Conservation (phyloP, 345 rosid genomes). For the Hibiscus tridactylites region DNA sequence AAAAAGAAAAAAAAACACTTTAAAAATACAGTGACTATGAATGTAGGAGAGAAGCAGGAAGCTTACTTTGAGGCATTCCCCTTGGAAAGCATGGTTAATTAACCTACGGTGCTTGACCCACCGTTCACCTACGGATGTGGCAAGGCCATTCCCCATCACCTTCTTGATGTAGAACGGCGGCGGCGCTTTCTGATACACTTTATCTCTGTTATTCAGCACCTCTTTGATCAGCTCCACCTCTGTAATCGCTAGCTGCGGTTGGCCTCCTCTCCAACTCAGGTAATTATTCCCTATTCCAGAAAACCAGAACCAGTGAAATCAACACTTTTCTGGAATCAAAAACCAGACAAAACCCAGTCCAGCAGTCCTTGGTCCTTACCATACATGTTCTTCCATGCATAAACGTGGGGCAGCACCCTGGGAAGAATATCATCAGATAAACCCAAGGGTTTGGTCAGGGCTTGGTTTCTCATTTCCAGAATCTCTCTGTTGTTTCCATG, state of each 20-base stretch:
- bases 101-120: constrained; percentile 35
- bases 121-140: constrained; percentile 22
- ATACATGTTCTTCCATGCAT: constrained; percentile 22
- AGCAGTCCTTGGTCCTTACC: constrained; percentile 8
- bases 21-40: too few species aligned
- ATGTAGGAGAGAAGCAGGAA: background rate
- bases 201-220: constrained; percentile 28
- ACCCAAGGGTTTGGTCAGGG: constrained; percentile 12
- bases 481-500: constrained; percentile 32
- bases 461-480: constrained; percentile 11
- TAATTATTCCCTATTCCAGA: constrained; percentile 22
- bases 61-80: constrained; percentile 30
- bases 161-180: background rate
- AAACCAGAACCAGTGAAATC: too few species aligned
- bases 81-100: constrained; percentile 39
- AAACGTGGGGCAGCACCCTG: constrained; percentile 18
- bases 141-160: constrained; percentile 36
- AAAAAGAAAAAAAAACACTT: too few species aligned
- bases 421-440: constrained; percentile 22
- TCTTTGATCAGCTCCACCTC: constrained; percentile 36
- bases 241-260: constrained; percentile 27
- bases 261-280: constrained; percentile 29
- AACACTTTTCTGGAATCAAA: background rate
- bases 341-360: background rate
- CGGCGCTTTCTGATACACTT: constrained; percentile 12